A percentile compares a stretch with the other conserved stretches of the same genome.
Evolutionary conservation across 2,329 filamentous ascomycete species (phyloP).

Genomic region (Trichocomaceae sp.): DNA sequence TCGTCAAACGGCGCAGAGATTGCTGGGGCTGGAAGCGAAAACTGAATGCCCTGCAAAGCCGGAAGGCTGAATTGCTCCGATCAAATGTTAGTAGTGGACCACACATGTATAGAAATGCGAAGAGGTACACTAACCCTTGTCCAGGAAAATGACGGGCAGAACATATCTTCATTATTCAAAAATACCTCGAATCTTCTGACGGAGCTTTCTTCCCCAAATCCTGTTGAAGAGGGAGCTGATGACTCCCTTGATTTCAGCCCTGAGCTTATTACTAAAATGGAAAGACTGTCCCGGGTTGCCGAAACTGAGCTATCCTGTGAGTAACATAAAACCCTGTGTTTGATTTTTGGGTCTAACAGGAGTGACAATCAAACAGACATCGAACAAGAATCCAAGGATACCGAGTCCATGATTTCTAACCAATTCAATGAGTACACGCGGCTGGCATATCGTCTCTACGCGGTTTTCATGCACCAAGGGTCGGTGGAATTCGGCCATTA

Average conservation of each 20-base stretch:
- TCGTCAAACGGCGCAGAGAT: constrained; percentile 59
- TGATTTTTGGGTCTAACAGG: not conserved
- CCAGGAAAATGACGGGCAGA: constrained; percentile 19
- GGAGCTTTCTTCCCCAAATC: constrained; percentile 30
- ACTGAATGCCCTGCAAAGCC: constrained; percentile 50
- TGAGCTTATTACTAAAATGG: constrained; percentile 37
- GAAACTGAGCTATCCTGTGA: constrained; percentile 43
- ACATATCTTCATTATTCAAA: constrained; percentile 28
- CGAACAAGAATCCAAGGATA: constrained; percentile 43
- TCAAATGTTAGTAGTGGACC: constrained; percentile 22
- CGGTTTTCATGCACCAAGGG: constrained; percentile 82
- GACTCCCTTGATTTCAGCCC: constrained; percentile 40
- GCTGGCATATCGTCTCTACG: constrained; percentile 75
- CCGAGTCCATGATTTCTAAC: constrained; percentile 45
- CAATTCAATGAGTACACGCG: constrained; percentile 60
- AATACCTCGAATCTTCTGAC: constrained; percentile 39
- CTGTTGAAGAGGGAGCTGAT: constrained; percentile 23
- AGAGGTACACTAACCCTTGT: constrained; percentile 5
- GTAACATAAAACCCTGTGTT: constrained; percentile 10
- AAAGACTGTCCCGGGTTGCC: constrained; percentile 40
- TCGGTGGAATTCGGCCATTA: constrained; percentile 73
- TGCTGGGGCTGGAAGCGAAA: constrained; percentile 69
- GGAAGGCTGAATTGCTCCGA: constrained; percentile 38
- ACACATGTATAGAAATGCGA: constrained; percentile 16
- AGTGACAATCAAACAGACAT: constrained; percentile 20